Conservation (phyloP, 2,329 filamentous ascomycete genomes). For the Pestalotiopsis sp. region DNA sequence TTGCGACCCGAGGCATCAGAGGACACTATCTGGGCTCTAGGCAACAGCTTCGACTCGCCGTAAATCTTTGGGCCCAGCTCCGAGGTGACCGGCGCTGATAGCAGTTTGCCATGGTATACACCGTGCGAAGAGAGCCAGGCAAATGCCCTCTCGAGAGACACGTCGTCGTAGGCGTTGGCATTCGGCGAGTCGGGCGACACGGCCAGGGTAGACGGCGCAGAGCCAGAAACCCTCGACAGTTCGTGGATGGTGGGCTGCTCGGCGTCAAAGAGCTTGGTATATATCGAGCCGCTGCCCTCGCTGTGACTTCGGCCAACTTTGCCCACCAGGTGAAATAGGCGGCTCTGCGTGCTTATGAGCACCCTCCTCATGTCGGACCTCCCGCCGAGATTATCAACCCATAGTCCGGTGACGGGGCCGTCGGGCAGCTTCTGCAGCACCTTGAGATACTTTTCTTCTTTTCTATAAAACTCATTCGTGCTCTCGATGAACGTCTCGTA, state of each 20-base stretch:
- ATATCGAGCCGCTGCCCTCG: conserved; percentile 83
- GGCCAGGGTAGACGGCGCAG: conserved; percentile 66
- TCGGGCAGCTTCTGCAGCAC: conserved; percentile 80
- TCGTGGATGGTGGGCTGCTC: conserved; percentile 81
- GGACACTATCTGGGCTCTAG: conserved; percentile 70
- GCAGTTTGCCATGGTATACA: conserved; percentile 81
- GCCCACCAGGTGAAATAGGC: conserved; percentile 79
- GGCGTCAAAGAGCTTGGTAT: conserved; percentile 82
- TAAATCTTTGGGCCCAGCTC: conserved; percentile 76
- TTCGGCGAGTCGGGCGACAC: conserved; percentile 75
- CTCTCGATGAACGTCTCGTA: conserved; percentile 96
- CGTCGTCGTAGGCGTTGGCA: conserved; percentile 51
- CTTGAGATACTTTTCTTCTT: conserved; percentile 91
- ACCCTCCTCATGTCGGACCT: conserved; percentile 73
- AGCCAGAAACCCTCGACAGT: conserved; percentile 57
- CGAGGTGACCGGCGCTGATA: conserved; percentile 57
- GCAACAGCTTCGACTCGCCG: conserved; percentile 74
- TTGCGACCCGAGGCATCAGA: conserved; percentile 65
- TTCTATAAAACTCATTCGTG: conserved; percentile 89
- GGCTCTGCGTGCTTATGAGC: conserved; percentile 75
- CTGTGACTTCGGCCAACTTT: conserved; percentile 70
- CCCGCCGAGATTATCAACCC: conserved; percentile 73
- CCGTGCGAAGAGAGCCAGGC: conserved; percentile 90
- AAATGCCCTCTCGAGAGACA: conserved; percentile 69
- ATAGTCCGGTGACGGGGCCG: conserved; percentile 81